Conservation (phyloP, 1,139 yeast genomes). For the Candida sojae region DNA sequence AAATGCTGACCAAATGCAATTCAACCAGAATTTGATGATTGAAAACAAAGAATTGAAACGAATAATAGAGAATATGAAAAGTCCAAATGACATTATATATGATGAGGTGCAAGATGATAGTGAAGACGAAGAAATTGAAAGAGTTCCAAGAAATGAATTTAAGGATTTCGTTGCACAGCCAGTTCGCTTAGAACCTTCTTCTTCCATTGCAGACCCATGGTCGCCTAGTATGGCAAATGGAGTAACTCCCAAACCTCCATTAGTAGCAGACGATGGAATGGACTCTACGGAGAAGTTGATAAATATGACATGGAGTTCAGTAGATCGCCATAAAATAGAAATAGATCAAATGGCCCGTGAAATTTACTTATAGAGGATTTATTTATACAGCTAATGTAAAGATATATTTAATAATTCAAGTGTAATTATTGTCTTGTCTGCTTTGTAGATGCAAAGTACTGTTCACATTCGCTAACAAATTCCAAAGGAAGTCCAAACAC, state of each 20-base stretch:
- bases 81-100: background rate
- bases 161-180: background rate
- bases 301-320: background rate
- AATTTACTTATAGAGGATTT: background rate
- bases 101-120: constrained; percentile 2
- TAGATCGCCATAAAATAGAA: background rate
- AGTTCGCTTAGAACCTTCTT: background rate
- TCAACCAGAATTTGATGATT: background rate
- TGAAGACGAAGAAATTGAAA: background rate
- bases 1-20: background rate
- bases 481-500: constrained; percentile 59
- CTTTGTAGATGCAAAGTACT: constrained; percentile 4
- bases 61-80: background rate
- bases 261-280: background rate
- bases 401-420: background rate
- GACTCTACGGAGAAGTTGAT: background rate
- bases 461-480: constrained; percentile 5
- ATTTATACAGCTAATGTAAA: background rate
- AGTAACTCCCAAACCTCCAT: background rate
- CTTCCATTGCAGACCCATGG: background rate
- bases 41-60: constrained; percentile 2
- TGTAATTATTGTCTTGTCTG: background rate
- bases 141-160: background rate
- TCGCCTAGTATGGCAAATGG: background rate
- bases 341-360: background rate